Base-by-base conservation (phyloP, 2,329 filamentous ascomycete species). In the Epichloe amarillans region DNA sequence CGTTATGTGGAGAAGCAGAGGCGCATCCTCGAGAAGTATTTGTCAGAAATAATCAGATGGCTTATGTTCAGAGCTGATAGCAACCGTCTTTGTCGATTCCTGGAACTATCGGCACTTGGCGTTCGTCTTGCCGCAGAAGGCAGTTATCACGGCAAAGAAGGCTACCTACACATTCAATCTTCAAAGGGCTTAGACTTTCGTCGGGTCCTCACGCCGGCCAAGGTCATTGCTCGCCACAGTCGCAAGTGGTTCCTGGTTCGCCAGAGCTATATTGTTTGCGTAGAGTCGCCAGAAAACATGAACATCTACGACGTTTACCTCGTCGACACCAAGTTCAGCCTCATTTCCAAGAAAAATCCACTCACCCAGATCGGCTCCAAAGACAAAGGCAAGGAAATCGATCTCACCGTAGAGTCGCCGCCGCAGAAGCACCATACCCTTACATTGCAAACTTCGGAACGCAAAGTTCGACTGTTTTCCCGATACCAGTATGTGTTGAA, bases 201-300 rank as follows among this genome's bases (percentile, higher is more conserved):
- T 54, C 84, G 84, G 57, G 84, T 90, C 36, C 73, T 93, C 62
- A 89, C 83, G 2, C 88, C 88, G 0, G 75, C 80, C 48, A 83
- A 89, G 60, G 77, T 95, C 55, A 86, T 89, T 62, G 81, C 82
- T 49, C 80, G 89, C 12, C 90, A 96, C 67, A 85, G 82, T 54
- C 88, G 89, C 17, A 96, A 96, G 66, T 98, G 93, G 93, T 98
- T 98, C 64, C 74, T 97, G 19, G 89, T 98, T n/a, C 78, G 93
- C 48, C 90, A 97, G 67, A 97, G 89, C 70, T 98, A 98, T 62
- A 84, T 98, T 53, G 91, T 95, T 43, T 96, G 91, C 58, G 90
- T 97, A n/a, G 91, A 97, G 64, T 96, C 93, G 0, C 93, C 93
- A 0, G 91, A 97, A 65, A 95, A 95, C 60, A 95, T 97, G 86